Base-by-base conservation (phyloP, 2,329 filamentous ascomycete species). In the Pseudogymnoascus sp. region DNA sequence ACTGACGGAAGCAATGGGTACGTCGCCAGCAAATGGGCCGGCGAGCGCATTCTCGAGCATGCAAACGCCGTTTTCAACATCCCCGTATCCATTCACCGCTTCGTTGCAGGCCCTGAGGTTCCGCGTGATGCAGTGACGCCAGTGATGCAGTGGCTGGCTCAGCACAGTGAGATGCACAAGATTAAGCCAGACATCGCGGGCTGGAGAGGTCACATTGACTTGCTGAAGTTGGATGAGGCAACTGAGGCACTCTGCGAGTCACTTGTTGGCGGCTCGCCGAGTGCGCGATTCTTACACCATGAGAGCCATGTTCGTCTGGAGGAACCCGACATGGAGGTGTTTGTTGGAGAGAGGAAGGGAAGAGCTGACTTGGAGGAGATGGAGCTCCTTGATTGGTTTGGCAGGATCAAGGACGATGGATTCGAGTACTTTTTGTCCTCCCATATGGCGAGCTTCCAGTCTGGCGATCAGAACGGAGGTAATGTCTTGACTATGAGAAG, bases 11-110 rank as follows among this genome's bases (percentile, higher is more conserved):
- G 64, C 39, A 61, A 73, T 13, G 74, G 74, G 8, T 76, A 76
- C 59, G 62, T 67, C 4, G 67, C 71, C 0, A 64, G 68, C 1
- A 74, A 74, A 59, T 75, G 72, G 73, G 73, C 68, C 0, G 67
- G 66, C 61, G 74, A 77, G 65, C 54, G 61, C 0, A 66, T 71
- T 54, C 67, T 75, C 1, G 71, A 73, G 63, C 63, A 67, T 1
- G 62, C 60, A 40, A 13, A 47, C 5, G 61, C 60, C 13, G 59
- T 60, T 39, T 39, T 59, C 37, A 47, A 44, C 21, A 54, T 65
- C 13, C 64, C 64, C 37, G 59, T 64, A 58, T 62, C 41, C 31
- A 63, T 65, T 33, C 64, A 65, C 41, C 62, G 64, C 11, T 61
- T 61, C 11, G 63, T 65, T 50, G 40, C 63, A 24, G 39, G 39